These are phyloP conservation scores for Nemania sp. DNA, from an alignment of 2,329 filamentous ascomycete species.

Conservation along the genomic window DNA sequence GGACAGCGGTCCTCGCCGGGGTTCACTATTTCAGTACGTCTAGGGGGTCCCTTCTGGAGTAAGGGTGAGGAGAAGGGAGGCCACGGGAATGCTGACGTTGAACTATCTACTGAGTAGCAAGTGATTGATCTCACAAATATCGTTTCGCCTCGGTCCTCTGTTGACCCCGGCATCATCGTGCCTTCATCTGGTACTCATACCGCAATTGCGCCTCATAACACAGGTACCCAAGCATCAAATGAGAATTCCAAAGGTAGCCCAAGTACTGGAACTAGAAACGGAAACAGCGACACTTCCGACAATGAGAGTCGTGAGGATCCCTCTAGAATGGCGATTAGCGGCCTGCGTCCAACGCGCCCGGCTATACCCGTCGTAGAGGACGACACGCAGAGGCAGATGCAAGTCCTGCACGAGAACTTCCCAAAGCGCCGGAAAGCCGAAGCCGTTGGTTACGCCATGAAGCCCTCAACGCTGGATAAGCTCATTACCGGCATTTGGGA, in stretches of 20 bases:
- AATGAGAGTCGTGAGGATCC: not conserved
- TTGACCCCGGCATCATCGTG: constrained; percentile 23
- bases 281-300: constrained; percentile 6
- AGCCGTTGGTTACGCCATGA: constrained; percentile 48
- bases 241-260: not conserved
- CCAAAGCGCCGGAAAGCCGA: constrained; percentile 42
- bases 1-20: constrained; percentile 20
- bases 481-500: constrained; percentile 53
- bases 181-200: constrained; percentile 19
- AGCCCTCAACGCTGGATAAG: constrained; percentile 48
- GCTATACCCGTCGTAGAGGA: constrained; percentile 39
- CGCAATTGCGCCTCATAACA: not conserved
- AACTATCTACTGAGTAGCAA: constrained; percentile 20
- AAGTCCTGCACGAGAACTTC: constrained; percentile 37
- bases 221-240: not conserved
- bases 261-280: not conserved
- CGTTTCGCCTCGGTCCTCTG: constrained; percentile 19
- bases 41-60: not conserved
- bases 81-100: not conserved
- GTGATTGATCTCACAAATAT: constrained; percentile 36
- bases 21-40: constrained; percentile 39
- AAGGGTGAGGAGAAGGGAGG: no score
- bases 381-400: constrained; percentile 48
- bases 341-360: constrained; percentile 39
- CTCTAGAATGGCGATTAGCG: constrained; percentile 57